Conservation (phyloP, 2,329 filamentous ascomycete species). For the Aspergillus novofumigatus region DNA sequence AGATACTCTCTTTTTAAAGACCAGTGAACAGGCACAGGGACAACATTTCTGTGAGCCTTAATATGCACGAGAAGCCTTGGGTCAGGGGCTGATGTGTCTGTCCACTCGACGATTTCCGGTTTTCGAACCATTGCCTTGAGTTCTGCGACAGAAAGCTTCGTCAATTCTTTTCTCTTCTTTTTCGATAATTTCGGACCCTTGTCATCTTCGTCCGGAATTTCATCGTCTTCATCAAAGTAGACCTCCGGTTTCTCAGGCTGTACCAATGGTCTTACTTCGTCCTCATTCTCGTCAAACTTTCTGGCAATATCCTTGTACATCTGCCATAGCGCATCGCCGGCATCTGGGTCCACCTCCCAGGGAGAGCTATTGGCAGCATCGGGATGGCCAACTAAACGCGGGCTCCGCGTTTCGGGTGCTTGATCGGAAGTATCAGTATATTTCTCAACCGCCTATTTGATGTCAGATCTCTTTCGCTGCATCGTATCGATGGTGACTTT, state of each 20-base stretch:
- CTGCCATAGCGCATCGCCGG: slow-evolving; percentile 73
- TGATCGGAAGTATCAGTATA: slow-evolving; percentile 2
- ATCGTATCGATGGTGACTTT: neutral
- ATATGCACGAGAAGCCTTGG: slow-evolving; percentile 87
- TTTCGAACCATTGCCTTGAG: slow-evolving; percentile 87
- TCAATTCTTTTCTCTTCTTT: slow-evolving; percentile 88
- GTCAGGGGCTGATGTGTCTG: slow-evolving; percentile 86
- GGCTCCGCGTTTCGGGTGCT: slow-evolving; percentile 9
- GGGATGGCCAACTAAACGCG: slow-evolving; percentile 5
- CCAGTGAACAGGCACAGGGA: slow-evolving; percentile 93
- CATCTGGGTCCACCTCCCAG: slow-evolving; percentile 45
- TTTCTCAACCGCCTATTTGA: slow-evolving; percentile 26
- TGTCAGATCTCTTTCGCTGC: slow-evolving; percentile 11
- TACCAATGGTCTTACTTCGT: slow-evolving; percentile 60
- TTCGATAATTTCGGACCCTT: slow-evolving; percentile 74
- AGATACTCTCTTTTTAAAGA: slow-evolving; percentile 94
- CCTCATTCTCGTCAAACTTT: slow-evolving; percentile 66
- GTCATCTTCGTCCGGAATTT: slow-evolving; percentile 73
- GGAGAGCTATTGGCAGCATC: slow-evolving; percentile 46
- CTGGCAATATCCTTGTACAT: slow-evolving; percentile 79
- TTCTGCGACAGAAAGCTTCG: slow-evolving; percentile 90
- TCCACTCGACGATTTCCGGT: slow-evolving; percentile 96
- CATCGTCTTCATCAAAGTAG: slow-evolving; percentile 77
- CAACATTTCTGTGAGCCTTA: slow-evolving; percentile 91
- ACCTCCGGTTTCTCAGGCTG: slow-evolving; percentile 78